Percentiles rank a stretch among this genome's conserved stretches.
phyloP scores from a whole-genome alignment of 73 alveolate genomes.

The Tetrahymena elliotti region DNA sequence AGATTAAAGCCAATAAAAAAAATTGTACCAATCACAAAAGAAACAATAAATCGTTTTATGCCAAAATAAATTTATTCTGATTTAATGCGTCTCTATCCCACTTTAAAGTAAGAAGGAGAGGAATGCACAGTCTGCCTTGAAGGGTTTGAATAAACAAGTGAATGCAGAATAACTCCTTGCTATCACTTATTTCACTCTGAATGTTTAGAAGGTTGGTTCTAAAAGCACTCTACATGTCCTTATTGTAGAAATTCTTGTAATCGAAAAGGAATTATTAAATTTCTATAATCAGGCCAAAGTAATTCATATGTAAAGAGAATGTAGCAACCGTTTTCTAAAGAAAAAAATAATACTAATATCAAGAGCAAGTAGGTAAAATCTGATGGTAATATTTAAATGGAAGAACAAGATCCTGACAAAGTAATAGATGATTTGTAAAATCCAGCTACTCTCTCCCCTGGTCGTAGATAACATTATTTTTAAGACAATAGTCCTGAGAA shows the following conservation, averaged over 20 bases:
- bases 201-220: background rate
- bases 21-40: background rate
- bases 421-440: background rate
- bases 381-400: background rate
- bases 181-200: background rate
- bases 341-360: background rate
- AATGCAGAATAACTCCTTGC: background rate
- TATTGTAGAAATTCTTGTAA: background rate
- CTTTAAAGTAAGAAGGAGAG: background rate
- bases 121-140: background rate
- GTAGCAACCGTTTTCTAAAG: background rate
- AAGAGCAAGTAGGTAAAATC: background rate
- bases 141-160: background rate
- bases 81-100: background rate
- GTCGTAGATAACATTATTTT: background rate
- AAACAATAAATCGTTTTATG: background rate
- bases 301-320: background rate
- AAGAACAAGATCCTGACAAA: background rate
- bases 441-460: background rate
- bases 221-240: background rate
- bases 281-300: background rate
- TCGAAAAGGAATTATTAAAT: background rate
- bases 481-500: background rate
- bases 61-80: background rate
- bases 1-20: background rate